Base-by-base conservation (phyloP, 768 basidiomycete genomes). In the Dioszegia crocea region DNA sequence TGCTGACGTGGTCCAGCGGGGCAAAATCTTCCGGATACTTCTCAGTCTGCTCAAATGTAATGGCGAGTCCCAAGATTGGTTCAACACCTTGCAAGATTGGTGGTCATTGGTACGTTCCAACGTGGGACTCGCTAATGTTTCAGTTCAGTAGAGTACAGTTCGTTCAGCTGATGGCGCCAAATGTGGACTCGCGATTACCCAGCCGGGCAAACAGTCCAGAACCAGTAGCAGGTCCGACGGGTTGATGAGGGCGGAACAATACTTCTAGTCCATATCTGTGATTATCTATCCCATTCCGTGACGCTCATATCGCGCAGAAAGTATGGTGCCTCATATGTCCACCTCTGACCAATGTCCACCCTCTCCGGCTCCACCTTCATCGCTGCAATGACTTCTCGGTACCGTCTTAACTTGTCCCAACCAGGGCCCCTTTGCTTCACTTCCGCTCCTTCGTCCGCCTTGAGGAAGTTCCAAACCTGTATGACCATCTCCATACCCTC, bases 11-110 rank as follows among this genome's bases (percentile, higher is more conserved):
- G 19, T n/a, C 16, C 27, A 59, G 58, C 44, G 48, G 10, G 53
- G 62, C 39, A 63, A 63, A 30, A 57, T 63, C 24, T 56, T 59
- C 50, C 44, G 57, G 23, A 63, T 63, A 40, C 47, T 63, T 16
- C 40, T 59, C 11, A 43, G 27, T 19, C 26, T 63, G 40, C 38
- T 61, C 26, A 53, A 53, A 11, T 47, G 52, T n/a, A 39, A 55
- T n/a, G 38, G 38, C 30, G 30, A 41, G 30, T 36, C 45, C 0
- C 36, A 45, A 17, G 52, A 47, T 9, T 61, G 59, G 59, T 47
- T 54, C 46, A 47, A 51, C 12, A 47, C 45, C 21, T 16, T 61
- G 19, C 54, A 55, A 24, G 46, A 54, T n/a, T 61, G 59, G 59
- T 61, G 59, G 52, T 40, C 33, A 14, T 31, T 61, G 27, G 59